Evolutionary conservation across 345 rosid species (phyloP).

Genomic region (Hevea brasiliensis): DNA sequence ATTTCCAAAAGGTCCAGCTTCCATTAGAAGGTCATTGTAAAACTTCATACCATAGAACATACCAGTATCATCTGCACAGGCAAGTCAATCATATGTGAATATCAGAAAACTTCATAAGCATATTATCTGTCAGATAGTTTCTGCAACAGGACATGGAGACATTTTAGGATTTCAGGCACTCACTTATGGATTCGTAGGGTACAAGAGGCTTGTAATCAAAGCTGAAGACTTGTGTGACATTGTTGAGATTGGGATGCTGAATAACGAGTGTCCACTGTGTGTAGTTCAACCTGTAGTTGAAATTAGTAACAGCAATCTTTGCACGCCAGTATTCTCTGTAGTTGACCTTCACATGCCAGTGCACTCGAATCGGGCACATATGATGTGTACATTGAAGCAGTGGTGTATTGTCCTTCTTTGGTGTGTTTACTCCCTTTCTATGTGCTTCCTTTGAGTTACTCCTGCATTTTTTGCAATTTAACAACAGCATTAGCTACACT

Average conservation of each 20-base stretch:
- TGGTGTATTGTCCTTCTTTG: constrained; percentile 50
- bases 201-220: constrained; percentile 58
- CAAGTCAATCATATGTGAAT: constrained; percentile 3
- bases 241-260: constrained; percentile 64
- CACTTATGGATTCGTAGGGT: constrained; percentile 52
- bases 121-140: background rate
- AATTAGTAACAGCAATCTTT: constrained; percentile 60
- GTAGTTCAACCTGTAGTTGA: constrained; percentile 59
- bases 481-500: constrained; percentile 3
- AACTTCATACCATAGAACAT: constrained; percentile 82
- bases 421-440: constrained; percentile 49
- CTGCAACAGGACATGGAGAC: constrained; percentile 1
- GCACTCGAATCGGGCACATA: constrained; percentile 65
- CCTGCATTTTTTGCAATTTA: constrained; percentile 33
- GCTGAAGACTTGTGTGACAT: constrained; percentile 59
- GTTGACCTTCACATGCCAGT: constrained; percentile 64
- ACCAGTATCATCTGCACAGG: constrained; percentile 79
- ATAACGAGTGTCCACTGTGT: constrained; percentile 63
- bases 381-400: constrained; percentile 65
- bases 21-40: constrained; percentile 85
- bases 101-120: constrained; percentile 2
- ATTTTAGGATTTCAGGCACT: constrained; percentile 22
- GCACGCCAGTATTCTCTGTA: constrained; percentile 63
- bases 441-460: constrained; percentile 49
- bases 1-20: constrained; percentile 87